A percentile compares a stretch with the other conserved stretches of the same genome.
Evolutionary conservation across 176 grass and related monocot species (phyloP).

Genomic region (Elymus sibiricus): DNA sequence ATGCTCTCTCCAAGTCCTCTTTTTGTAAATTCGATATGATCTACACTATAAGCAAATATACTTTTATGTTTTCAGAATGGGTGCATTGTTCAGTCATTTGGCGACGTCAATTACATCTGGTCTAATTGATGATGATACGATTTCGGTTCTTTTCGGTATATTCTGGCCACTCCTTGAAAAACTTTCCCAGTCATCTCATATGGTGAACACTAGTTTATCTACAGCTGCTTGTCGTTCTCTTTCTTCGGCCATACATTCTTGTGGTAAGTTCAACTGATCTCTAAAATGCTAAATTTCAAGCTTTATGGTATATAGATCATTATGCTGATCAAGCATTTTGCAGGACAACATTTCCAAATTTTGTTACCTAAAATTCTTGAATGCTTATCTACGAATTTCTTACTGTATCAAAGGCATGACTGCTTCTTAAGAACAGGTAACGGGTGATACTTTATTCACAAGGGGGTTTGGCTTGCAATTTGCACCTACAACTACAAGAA

Average conservation of each 20-base stretch:
- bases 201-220: constrained; percentile 83
- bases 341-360: constrained; percentile 66
- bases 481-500: neutral
- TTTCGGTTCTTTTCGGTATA: constrained; percentile 67
- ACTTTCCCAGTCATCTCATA: constrained; percentile 75
- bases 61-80: constrained; percentile 58
- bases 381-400: constrained; percentile 82
- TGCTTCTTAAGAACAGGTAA: constrained; percentile 95
- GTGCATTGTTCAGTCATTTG: constrained; percentile 80
- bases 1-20: neutral
- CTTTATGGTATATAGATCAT: neutral
- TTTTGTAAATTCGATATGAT: neutral
- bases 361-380: constrained; percentile 85
- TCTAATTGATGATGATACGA: constrained; percentile 72
- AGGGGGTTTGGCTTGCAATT: constrained; percentile 14
- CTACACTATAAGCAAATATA: constrained; percentile 7
- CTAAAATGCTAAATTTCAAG: constrained; percentile 29
- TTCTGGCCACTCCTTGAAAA: constrained; percentile 92
- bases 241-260: constrained; percentile 81
- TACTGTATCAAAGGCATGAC: constrained; percentile 83
- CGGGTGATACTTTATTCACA: neutral
- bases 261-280: constrained; percentile 45
- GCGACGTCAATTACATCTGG: constrained; percentile 37
- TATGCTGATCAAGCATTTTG: constrained; percentile 37
- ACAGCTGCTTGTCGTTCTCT: constrained; percentile 78